Evolutionary conservation across 2,329 filamentous ascomycete genomes (phyloP).

Genomic region (Aaosphaeria arxii): DNA sequence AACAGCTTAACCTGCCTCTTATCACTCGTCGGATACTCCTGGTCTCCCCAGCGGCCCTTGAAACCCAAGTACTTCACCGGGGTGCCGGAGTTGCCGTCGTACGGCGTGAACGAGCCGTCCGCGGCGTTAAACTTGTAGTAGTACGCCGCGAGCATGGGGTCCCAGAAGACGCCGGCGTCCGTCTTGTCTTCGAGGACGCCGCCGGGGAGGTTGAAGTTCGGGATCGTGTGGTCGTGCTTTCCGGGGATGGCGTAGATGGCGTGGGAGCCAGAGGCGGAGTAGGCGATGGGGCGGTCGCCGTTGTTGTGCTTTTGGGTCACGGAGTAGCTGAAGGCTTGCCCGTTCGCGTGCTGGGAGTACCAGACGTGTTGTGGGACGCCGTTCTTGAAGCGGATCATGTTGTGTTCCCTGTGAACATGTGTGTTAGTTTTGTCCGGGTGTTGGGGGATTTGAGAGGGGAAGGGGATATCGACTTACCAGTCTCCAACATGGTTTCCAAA

Average conservation of each 20-base stretch:
- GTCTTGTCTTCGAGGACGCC: constrained; percentile 52
- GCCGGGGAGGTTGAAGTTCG: constrained; percentile 57
- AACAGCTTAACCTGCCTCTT: constrained; percentile 48
- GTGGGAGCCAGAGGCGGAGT: constrained; percentile 60
- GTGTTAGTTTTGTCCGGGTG: neutral
- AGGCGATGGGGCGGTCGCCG: constrained; percentile 54
- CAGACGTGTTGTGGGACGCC: constrained; percentile 56
- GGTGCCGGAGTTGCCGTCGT: constrained; percentile 36
- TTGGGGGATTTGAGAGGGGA: neutral
- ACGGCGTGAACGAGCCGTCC: constrained; percentile 46
- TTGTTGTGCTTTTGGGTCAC: constrained; percentile 50
- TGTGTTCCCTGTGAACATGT: constrained; percentile 51
- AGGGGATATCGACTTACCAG: constrained; percentile 38
- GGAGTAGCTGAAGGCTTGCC: constrained; percentile 61
- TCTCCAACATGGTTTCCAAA: constrained; percentile 63
- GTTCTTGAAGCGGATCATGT: constrained; percentile 62
- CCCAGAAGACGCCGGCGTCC: constrained; percentile 57
- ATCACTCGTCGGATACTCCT: constrained; percentile 53
- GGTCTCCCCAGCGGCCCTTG: constrained; percentile 61
- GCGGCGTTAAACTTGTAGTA: constrained; percentile 52
- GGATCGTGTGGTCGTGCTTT: constrained; percentile 62
- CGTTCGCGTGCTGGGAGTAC: constrained; percentile 62
- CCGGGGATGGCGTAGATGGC: constrained; percentile 62
- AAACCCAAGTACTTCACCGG: constrained; percentile 58
- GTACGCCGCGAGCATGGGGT: constrained; percentile 56